Evolutionary conservation across 352 stramenopile species (phyloP), one percentile per base, ranked within the genome.

Genomic region (Globisporangium parvum): DNA sequence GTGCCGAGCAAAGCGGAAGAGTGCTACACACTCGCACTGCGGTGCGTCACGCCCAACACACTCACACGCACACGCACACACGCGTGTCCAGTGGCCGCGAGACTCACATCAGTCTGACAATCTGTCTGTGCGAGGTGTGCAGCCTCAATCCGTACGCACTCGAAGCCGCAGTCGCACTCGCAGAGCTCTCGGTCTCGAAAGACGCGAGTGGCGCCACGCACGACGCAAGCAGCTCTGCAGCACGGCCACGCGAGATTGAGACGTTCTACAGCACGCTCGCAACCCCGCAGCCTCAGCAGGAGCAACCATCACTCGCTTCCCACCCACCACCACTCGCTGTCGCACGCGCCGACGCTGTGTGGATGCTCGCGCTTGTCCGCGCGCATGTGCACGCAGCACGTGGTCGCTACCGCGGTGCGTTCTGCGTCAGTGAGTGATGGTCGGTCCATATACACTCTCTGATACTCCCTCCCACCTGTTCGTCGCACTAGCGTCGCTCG

Each of bases 131-230:
- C 12, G 31, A 37, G 31, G 31, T 8, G 5, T 37, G 5, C 35
- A 59, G 65, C 48, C 66, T 79, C 40, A 91, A 90, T 52, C 81
- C 84, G 33, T 93, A 91, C 46, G 84, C 84, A 20, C 53, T 93
- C 20, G 84, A 93, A 65, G 84, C 84, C n/a, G 70, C 76, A n/a
- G 41, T 93, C 52, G 77, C 75, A 12, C 70, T 91, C 2, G 71
- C 80, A 0, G 67, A 89, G 31, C 61, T 91, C n/a, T 59, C 71
- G 9, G 63, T 64, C 20, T 65, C 69, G 24, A 82, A 77, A 48
- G 72, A 82, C 59, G 59, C 63, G 6, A 62, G 62, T 1, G 63
- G 28, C 23, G 51, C 55, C 45, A 50, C n/a, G n/a, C 12, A 6
- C 10, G 21, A 10, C 10, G 1, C 20, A n/a, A 20, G 14, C 12